phyloP scores from a whole-genome alignment of 495 filamentous ascomycete species.

The Rhypophila decipiens region DNA sequence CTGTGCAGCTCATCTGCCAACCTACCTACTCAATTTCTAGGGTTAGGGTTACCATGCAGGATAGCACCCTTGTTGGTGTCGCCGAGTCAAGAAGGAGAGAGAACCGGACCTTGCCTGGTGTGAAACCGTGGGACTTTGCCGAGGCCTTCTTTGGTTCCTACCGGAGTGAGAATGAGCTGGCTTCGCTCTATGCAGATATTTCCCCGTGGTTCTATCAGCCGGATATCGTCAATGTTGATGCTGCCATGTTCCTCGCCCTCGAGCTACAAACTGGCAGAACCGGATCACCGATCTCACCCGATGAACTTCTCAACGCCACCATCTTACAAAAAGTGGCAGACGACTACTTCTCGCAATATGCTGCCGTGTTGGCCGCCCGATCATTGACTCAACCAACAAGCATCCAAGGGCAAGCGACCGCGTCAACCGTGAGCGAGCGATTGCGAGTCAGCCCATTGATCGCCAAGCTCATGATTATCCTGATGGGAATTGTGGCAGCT shows the following conservation, averaged over 20 bases:
- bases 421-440: constrained; percentile 7
- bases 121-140: constrained; percentile 18
- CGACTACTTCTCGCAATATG: constrained; percentile 16
- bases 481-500: constrained; percentile 7
- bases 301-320: constrained; percentile 5
- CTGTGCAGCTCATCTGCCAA: constrained; percentile 16
- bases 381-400: constrained; percentile 3
- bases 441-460: constrained; percentile 5
- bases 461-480: constrained; percentile 8
- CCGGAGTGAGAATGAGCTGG: constrained; percentile 2
- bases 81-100: background rate
- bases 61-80: constrained; percentile 5
- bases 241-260: constrained; percentile 16
- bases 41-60: constrained; percentile 16
- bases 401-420: background rate
- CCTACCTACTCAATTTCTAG: constrained; percentile 14
- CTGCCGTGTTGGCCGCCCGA: constrained; percentile 9
- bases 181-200: constrained; percentile 3
- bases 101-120: constrained; percentile 7
- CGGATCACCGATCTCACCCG: background rate
- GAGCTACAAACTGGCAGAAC: constrained; percentile 1
- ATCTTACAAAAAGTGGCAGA: constrained; percentile 9
- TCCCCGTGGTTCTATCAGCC: constrained; percentile 14
- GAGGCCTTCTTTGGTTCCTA: constrained; percentile 14
- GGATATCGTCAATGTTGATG: constrained; percentile 11